Conservation (phyloP, 177 flowering plant species). For the Vitis hybrid region DNA sequence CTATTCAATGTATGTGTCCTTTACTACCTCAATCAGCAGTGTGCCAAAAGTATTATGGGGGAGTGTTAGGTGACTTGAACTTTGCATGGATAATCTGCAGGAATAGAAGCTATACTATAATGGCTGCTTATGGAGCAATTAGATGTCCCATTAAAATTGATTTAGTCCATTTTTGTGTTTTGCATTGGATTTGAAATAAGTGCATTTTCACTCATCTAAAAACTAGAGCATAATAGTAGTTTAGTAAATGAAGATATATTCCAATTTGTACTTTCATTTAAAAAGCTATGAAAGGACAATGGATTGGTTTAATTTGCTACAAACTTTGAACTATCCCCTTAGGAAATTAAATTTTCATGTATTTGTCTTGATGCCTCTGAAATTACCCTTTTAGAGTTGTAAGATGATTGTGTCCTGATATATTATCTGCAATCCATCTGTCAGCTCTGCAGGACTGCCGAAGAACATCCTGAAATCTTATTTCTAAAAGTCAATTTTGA, state of each 20-base stretch:
- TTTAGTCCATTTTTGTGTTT: background rate
- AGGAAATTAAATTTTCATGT: background rate
- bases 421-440: slow-evolving; percentile 12
- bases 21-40: background rate
- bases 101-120: too few relatives aligned
- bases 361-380: background rate
- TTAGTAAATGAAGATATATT: background rate
- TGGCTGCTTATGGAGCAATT: too few relatives aligned
- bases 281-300: too few relatives aligned
- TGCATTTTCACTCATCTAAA: background rate
- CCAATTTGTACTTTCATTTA: too few relatives aligned
- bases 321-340: too few relatives aligned
- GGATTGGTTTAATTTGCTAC: too few relatives aligned
- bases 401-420: slow-evolving; percentile 3
- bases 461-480: slow-evolving; percentile 75
- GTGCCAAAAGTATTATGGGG: too few relatives aligned
- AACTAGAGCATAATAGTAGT: background rate
- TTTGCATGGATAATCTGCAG: too few relatives aligned
- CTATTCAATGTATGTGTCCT: background rate
- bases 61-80: too few relatives aligned
- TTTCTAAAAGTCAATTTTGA: slow-evolving; percentile 95
- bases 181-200: background rate
- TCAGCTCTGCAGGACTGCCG: slow-evolving; percentile 90
- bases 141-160: background rate
- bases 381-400: background rate